Base-by-base conservation (phyloP, 305 asterid genomes). In the Fraxinus baroniana region DNA sequence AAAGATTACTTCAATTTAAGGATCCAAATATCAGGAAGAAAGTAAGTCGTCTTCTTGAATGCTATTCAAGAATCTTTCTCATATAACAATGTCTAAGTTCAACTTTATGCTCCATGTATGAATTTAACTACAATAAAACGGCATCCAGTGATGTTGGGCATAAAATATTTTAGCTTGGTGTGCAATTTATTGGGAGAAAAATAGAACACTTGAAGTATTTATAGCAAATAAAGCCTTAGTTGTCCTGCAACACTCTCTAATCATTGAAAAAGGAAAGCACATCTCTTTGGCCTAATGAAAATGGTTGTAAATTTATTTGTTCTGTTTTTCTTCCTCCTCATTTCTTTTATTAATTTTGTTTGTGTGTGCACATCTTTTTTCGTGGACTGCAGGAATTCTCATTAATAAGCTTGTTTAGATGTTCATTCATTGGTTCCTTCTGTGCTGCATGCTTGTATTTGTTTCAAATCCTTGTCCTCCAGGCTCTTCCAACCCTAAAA, bases 21-120 rank as follows among this genome's bases (percentile, higher is more conserved):
- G 99, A 97, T 91, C 98, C 99, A 86, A 97, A 97, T 89, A 85
- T 95, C 83, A 91, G 99, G 82, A 97, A 97, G 89, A 97, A 97
- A 89, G 99, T 91, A 89, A 89, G 92, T 68, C 24, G 8, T 71
- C 41, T 71, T 13, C 76, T 71, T 71, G 37, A 26, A 44, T 77
- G 7, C 80, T 60, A 74, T 10, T 78, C 66, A 24, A 60, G 36
- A 18, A 26, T 78, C 24, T 55, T 76, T 66, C 37, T 76, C 5
- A 7, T 44, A 32, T 36, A 49, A 62, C 5, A 18, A n/a, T 37
- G 26, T 41, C 74, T 83, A 20, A 44, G 24, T 76, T 35, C 80
- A 80, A 73, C 30, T 80, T 78, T 52, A 18, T 66, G 68, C 62
- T 78, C 77, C 78, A 10, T 30, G 20, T 18, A 12, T 64, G 74